Evolutionary conservation across 495 filamentous ascomycete species (phyloP).

Genomic region (Podospora didyma): DNA sequence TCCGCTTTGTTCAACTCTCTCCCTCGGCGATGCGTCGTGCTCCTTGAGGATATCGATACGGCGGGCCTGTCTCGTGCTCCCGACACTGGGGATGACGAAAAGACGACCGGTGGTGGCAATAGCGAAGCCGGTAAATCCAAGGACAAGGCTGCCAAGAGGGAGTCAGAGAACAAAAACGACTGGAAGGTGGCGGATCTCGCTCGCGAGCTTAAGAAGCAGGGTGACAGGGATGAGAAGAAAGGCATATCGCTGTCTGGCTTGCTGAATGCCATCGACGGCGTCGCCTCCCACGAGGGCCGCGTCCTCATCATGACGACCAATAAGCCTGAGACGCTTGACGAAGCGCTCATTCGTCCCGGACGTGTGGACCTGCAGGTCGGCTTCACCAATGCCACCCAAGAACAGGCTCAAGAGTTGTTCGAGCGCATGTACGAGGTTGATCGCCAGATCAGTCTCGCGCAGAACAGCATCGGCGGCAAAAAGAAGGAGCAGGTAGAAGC

Average conservation of each 20-base stretch:
- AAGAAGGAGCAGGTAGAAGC: neutral
- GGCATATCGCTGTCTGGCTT: constrained; percentile 70
- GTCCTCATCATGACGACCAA: constrained; percentile 86
- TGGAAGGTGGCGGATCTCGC: constrained; percentile 34
- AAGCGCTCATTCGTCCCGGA: constrained; percentile 71
- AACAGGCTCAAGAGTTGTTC: constrained; percentile 66
- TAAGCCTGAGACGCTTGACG: constrained; percentile 67
- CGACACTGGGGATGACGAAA: constrained; percentile 14
- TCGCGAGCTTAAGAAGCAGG: constrained; percentile 29
- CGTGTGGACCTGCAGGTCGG: constrained; percentile 69
- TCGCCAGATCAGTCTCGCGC: constrained; percentile 13
- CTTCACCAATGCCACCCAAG: constrained; percentile 61
- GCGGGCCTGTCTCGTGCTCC: constrained; percentile 54
- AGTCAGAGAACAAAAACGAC: constrained; percentile 16
- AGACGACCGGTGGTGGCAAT: neutral
- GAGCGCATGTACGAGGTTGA: constrained; percentile 62
- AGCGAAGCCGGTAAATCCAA: neutral
- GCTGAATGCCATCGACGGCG: constrained; percentile 81
- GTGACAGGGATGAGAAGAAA: constrained; percentile 28
- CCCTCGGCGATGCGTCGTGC: constrained; percentile 60
- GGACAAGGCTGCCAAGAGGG: constrained; percentile 6
- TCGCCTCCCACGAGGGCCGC: constrained; percentile 74
- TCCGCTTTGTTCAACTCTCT: constrained; percentile 61
- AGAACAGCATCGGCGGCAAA: neutral
- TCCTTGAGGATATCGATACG: constrained; percentile 71